These are phyloP conservation scores for Toxicodendron radicans DNA, from an alignment of 345 rosid genomes.

Conservation along the genomic window DNA sequence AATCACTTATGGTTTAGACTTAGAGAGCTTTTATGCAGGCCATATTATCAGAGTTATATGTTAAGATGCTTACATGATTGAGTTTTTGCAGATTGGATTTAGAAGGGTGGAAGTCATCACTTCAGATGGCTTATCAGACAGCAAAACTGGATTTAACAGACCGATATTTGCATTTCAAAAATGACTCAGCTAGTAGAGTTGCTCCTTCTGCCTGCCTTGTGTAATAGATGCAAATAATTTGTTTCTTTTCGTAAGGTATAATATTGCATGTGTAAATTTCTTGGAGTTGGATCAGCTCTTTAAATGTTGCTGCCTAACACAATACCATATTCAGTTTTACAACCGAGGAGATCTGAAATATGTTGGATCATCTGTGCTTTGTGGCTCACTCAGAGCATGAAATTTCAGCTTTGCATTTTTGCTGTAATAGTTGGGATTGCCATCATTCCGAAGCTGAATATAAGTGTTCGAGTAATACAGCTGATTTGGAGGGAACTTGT, in stretches of 20 bases:
- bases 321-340: not conserved
- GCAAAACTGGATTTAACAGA: conserved; percentile 73
- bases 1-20: not conserved
- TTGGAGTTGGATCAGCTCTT: not conserved
- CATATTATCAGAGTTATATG: not conserved
- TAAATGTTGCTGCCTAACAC: not conserved
- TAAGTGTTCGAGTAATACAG: not conserved
- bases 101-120: conserved; percentile 76
- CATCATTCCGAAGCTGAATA: not conserved
- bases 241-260: not conserved
- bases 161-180: conserved; percentile 77
- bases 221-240: not conserved
- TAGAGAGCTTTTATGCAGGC: not conserved
- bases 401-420: not conserved
- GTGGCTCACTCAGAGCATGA: too few species aligned
- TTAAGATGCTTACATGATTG: conserved; percentile 8
- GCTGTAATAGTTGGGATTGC: not conserved
- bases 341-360: not conserved
- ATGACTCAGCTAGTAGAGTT: conserved; percentile 24
- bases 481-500: not conserved
- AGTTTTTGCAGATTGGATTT: conserved; percentile 74
- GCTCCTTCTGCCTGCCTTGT: not conserved
- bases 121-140: conserved; percentile 53
- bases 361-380: not conserved
- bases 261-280: not conserved